Conservation (phyloP, 495 filamentous ascomycete genomes). For the Cladorrhinum samala region DNA sequence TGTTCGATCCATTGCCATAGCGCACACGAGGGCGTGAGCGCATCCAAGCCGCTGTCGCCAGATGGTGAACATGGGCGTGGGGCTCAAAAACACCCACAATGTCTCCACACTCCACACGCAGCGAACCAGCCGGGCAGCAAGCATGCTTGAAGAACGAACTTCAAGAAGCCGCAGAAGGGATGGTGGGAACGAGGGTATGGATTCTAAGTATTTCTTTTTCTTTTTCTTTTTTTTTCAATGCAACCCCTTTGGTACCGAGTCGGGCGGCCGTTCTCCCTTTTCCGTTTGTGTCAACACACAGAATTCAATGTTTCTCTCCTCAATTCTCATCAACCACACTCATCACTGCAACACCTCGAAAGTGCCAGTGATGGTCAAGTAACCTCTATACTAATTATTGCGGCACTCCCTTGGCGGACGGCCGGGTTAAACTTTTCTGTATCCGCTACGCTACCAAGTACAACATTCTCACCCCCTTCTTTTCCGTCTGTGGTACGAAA, state of each 20-base stretch:
- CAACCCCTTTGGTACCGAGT: neutral
- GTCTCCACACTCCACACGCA: conserved; percentile 5
- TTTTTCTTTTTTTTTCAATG: neutral
- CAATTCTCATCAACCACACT: neutral
- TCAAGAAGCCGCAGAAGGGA: conserved; percentile 1
- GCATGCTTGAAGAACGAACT: neutral
- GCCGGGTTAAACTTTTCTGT: neutral
- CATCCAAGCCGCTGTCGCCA: conserved; percentile 8
- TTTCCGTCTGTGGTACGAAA: neutral
- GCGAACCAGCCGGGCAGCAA: neutral
- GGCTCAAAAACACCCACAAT: conserved; percentile 7
- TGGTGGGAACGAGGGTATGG: neutral
- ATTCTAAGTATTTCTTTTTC: neutral
- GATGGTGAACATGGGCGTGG: conserved; percentile 22
- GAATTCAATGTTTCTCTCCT: too few species aligned
- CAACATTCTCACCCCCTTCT: too few species aligned
- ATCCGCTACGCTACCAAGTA: too few species aligned
- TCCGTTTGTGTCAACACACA: neutral
- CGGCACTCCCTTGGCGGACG: neutral
- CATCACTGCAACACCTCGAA: too few species aligned
- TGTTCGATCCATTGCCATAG: neutral
- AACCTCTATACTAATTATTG: too few species aligned
- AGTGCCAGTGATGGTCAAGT: too few species aligned
- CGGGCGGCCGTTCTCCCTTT: neutral
- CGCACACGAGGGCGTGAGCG: neutral